These are phyloP conservation scores for Candida verbasci DNA, from an alignment of 805 yeast genomes.

Conservation along the genomic window DNA sequence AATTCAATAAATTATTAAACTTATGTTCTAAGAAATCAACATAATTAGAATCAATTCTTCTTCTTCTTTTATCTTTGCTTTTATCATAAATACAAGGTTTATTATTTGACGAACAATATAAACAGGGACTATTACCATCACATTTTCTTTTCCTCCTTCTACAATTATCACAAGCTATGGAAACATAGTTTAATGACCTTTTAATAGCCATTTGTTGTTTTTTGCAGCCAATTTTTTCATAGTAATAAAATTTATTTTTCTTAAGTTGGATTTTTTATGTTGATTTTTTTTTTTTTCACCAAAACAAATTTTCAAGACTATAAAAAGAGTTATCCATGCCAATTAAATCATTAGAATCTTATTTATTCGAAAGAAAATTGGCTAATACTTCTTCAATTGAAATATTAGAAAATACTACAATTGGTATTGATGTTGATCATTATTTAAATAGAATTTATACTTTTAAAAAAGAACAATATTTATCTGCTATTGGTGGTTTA, in stretches of 20 bases:
- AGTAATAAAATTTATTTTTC: too few species aligned
- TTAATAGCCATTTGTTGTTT: not conserved
- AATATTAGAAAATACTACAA: slow-evolving; percentile 56
- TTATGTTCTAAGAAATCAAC: not conserved
- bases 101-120: not conserved
- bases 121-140: not conserved
- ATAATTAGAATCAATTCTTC: not conserved
- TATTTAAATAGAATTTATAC: slow-evolving; percentile 62
- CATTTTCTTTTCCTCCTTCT: not conserved
- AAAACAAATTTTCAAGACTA: too few species aligned
- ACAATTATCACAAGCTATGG: not conserved
- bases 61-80: not conserved
- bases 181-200: too few species aligned
- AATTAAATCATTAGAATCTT: slow-evolving; percentile 58
- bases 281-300: too few species aligned
- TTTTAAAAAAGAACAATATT: slow-evolving; percentile 60
- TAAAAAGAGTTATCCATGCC: too few species aligned
- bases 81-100: not conserved
- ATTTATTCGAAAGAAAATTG: slow-evolving; percentile 62
- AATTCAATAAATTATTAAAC: not conserved
- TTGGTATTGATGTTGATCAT: slow-evolving; percentile 84
- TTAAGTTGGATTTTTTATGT: too few species aligned
- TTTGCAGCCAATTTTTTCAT: too few species aligned
- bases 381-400: slow-evolving; percentile 61
- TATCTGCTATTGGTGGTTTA: slow-evolving; percentile 78